Base-by-base conservation (phyloP, 257 asterid genomes). In the Gentiana macrophylla region DNA sequence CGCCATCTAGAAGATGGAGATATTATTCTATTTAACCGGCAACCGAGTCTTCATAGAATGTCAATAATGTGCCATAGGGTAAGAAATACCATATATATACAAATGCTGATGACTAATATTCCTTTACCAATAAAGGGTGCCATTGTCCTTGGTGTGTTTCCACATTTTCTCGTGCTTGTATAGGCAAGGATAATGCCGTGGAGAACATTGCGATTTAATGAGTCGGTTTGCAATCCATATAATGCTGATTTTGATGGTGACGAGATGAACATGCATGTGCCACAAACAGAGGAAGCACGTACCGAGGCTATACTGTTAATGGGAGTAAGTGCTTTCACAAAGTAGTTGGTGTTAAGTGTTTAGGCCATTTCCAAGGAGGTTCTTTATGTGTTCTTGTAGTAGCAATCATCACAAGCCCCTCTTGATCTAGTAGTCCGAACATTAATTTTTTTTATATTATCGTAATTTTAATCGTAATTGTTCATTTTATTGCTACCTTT, bases 121-220 rank as follows among this genome's bases (percentile, higher is more conserved):
- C 24, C 24, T 15, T 15, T 15, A 15, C 24, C 24, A 35, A 35
- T 53, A 32, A 8, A 35, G 36, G 5, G 32, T 35, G 32, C 49
- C 35, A 8, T 53, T 4, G 3, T 38, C 62, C 12, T 35, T 50
- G 11, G 11, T 41, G 33, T 49, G 36, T 48, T 4, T 54, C 50
- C 12, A 2, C 5, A 41, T 41, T 41, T 41, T 37, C 12, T 2
- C 48, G n/a, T 60, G 46, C n/a, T 35, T 35, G 43, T 77, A 58
- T 62, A 91, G 98, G 98, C 98, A 68, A 84, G 90, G 86, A 84
- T 91, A 79, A 91, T 91, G 98, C 98, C 98, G 32, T 91, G 98
- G 97, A 94, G 98, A 63, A 91, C 98, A 62, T 74, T 91, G 76
- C 74, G 97, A 69, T 91, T 91, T 69, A 91, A 91, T 62, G 98